These are phyloP conservation scores for Comarum palustre DNA, from an alignment of 306 rosid species.

Conservation along the genomic window DNA sequence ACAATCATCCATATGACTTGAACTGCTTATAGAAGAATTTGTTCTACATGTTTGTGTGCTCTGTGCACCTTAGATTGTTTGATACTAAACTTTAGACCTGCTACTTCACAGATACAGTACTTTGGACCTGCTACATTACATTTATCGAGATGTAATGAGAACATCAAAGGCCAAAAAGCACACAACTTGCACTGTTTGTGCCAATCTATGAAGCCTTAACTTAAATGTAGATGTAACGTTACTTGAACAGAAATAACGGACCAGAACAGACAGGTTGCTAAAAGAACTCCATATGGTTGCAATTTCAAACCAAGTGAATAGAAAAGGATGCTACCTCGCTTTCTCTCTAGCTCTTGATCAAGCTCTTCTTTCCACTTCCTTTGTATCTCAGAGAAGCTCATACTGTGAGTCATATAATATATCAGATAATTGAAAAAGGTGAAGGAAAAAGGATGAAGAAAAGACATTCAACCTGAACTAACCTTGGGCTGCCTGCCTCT, in stretches of 20 bases:
- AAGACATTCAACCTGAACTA: conserved; percentile 21
- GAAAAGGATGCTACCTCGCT: conserved; percentile 59
- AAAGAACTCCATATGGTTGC: background rate
- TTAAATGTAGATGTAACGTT: background rate
- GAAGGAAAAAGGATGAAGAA: background rate
- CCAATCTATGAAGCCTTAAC: conserved; percentile 4
- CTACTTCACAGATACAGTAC: background rate
- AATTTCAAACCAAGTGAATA: conserved; percentile 8
- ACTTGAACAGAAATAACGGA: background rate
- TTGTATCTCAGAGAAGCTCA: conserved; percentile 79
- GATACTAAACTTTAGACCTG: conserved; percentile 2
- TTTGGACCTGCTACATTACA: background rate
- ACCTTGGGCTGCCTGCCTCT: conserved; percentile 88
- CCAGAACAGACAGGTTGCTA: background rate
- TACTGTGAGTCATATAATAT: conserved; percentile 36
- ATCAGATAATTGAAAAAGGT: conserved; percentile 22
- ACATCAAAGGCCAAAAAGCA: background rate
- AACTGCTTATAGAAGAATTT: background rate
- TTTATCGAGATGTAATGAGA: background rate
- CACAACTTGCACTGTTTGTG: background rate
- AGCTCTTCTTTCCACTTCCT: conserved; percentile 99
- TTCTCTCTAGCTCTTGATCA: conserved; percentile 91
- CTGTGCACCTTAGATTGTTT: background rate
- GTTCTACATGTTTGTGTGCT: background rate
- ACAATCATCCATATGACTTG: conserved; percentile 3